These are phyloP conservation scores for Microsporum ferrugineum DNA, from an alignment of 2,329 filamentous ascomycete species.

Conservation along the genomic window DNA sequence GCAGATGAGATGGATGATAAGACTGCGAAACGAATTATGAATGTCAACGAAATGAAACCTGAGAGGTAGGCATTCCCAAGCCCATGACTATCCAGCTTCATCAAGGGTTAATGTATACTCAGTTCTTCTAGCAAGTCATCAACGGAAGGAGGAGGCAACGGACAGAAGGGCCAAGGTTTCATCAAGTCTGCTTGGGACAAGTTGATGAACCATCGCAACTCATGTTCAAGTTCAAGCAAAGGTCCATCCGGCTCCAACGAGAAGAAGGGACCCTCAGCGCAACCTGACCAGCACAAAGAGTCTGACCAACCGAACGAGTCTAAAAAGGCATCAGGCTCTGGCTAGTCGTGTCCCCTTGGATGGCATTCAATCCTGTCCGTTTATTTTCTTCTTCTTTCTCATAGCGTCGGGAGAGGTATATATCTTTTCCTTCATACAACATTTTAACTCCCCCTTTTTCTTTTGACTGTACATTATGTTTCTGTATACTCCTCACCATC, in stretches of 20 bases:
- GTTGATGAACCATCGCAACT: constrained; percentile 57
- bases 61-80: constrained; percentile 18
- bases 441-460: neutral
- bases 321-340: constrained; percentile 32
- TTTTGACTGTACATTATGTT: neutral
- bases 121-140: constrained; percentile 9
- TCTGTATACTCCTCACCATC: neutral
- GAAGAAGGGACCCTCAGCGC: constrained; percentile 19
- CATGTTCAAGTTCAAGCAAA: constrained; percentile 12
- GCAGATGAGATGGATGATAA: constrained; percentile 94
- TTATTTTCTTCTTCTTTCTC: constrained; percentile 15
- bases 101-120: constrained; percentile 17
- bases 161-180: constrained; percentile 75
- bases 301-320: constrained; percentile 22
- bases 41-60: constrained; percentile 51
- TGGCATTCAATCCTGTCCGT: neutral
- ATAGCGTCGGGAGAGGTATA: constrained; percentile 29
- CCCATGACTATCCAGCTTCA: neutral
- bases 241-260: constrained; percentile 16
- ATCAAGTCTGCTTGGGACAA: constrained; percentile 89
- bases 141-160: constrained; percentile 22
- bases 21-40: constrained; percentile 85
- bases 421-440: neutral
- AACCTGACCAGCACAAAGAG: constrained; percentile 16
- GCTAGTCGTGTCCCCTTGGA: constrained; percentile 12